Evolutionary conservation across 2,329 filamentous ascomycete genomes (phyloP).

Genomic region (Teratosphaeria epicoccoides): DNA sequence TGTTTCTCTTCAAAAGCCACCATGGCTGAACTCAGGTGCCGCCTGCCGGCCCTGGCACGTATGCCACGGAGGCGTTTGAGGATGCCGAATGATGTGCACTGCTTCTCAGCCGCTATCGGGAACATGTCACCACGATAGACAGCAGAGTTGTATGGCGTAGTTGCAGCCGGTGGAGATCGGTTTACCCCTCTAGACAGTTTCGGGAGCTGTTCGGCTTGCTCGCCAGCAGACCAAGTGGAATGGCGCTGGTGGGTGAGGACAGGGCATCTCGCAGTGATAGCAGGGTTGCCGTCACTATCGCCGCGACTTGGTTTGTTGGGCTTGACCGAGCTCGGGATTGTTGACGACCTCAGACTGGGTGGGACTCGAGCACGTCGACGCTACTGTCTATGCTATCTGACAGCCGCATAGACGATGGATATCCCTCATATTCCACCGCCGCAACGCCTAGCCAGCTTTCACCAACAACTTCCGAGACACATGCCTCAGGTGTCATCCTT

Average conservation of each 20-base stretch:
- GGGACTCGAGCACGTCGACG: not conserved
- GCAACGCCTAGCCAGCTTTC: constrained; percentile 4
- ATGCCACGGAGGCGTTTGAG: not conserved
- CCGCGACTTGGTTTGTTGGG: not conserved
- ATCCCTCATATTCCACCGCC: constrained; percentile 5
- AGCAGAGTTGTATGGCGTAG: not conserved
- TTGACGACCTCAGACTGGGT: not conserved
- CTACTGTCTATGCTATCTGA: not conserved
- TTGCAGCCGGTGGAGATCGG: not conserved
- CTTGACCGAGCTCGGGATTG: not conserved
- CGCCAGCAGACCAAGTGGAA: not conserved
- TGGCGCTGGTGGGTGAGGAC: not conserved
- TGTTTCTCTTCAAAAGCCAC: not conserved
- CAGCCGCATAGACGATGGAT: constrained; percentile 5
- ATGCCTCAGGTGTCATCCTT: constrained; percentile 13
- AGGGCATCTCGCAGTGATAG: not conserved
- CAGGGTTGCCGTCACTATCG: not conserved
- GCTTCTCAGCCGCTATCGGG: not conserved
- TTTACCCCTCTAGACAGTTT: not conserved
- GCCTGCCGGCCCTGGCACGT: not conserved
- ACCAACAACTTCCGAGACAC: constrained; percentile 4
- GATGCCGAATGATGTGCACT: not conserved
- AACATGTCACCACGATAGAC: not conserved
- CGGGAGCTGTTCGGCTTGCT: not conserved
- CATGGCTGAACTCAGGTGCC: not conserved